A percentile compares a stretch with the other conserved stretches of the same genome.
Conservation (phyloP, 352 stramenopile species). For the Phytophthora meadii region DNA sequence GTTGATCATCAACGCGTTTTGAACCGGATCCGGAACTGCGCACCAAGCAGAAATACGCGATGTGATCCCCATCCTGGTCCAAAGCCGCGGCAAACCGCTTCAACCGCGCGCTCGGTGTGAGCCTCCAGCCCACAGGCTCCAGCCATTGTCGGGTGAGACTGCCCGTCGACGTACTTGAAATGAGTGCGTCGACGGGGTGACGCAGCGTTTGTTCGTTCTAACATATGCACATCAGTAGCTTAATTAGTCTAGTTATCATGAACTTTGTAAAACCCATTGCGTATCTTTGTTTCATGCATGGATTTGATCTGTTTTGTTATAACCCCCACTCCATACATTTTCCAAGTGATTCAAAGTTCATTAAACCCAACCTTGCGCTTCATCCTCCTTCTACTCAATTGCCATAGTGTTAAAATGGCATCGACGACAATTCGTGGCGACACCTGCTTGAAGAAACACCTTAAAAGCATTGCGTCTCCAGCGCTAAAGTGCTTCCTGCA, state of each 20-base stretch:
- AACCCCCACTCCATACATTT: conserved; percentile 8
- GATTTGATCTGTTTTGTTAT: conserved; percentile 22
- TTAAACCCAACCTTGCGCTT: conserved; percentile 8
- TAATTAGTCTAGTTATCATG: neutral
- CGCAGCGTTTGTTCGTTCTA: neutral
- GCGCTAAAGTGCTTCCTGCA: too few relatives aligned
- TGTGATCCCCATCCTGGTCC: conserved; percentile 26
- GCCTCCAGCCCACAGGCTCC: neutral
- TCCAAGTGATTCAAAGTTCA: conserved; percentile 4
- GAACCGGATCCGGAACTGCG: conserved; percentile 1
- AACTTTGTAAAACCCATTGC: neutral
- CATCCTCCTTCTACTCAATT: neutral
- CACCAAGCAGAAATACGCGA: conserved; percentile 32
- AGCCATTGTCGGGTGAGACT: conserved; percentile 24
- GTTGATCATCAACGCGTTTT: neutral
- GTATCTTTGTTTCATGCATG: conserved; percentile 21
- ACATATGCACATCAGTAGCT: conserved; percentile 5
- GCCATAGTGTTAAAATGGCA: too few relatives aligned
- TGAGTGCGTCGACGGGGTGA: conserved; percentile 15
- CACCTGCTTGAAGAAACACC: conserved; percentile 24
- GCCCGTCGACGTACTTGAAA: conserved; percentile 2
- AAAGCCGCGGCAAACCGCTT: conserved; percentile 17
- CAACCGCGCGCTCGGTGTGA: conserved; percentile 12
- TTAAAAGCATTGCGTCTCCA: conserved; percentile 17
- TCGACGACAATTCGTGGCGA: conserved; percentile 1